Evolutionary conservation across 2,329 filamentous ascomycete species (phyloP), one percentile per base, ranked within the genome.

Genomic region (Neoarthrinium moseri): DNA sequence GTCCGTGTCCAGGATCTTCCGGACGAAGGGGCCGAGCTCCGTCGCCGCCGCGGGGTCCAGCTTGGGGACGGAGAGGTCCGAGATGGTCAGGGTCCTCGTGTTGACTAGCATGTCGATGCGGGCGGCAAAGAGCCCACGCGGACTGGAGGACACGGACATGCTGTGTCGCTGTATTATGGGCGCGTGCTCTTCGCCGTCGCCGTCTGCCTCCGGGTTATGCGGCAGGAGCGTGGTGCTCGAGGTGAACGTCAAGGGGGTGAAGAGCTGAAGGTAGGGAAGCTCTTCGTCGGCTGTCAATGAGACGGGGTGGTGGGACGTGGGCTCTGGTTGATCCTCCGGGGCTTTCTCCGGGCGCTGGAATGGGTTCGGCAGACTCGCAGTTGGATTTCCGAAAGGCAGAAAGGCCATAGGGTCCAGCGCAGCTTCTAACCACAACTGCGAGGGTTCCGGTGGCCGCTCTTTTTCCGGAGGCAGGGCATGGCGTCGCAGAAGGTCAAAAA

Each of bases 221-320:
- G 76, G 72, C 2, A 80, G 56, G 0, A 77, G 62, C 0, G 71
- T 65, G 12, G 82, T 69, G 1, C 67, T 73, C 0, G 82, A 84
- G 0, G 73, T 73, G 47, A 87, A 83, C 0, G 71, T 71, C 12
- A 94, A 74, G 0, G 86, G 81, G 1, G 81, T 87, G 56, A 94
- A 90, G 7, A 86, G 73, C 36, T 86, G 79, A 0, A 91, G 72
- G 52, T 86, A 90, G 0, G 85, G 81, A 3, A 87, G 66, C 40
- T 86, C 80, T 49, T 91, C 80, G 1, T 75, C 70, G 2, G 86
- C 73, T 1, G 78, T 74, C 67, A 91, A 73, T 1, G 73, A 73
- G 2, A 82, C 58, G 0, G 86, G 89, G 42, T 80, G 77, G 57
- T 91, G 87, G 2, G 85, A 87, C 6, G 76, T 68, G 0, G 77